A percentile compares a stretch with the other conserved stretches of the same genome.
These are phyloP conservation scores for Penicillium sp. DNA, from an alignment of 2,329 filamentous ascomycete genomes.

Conservation along the genomic window DNA sequence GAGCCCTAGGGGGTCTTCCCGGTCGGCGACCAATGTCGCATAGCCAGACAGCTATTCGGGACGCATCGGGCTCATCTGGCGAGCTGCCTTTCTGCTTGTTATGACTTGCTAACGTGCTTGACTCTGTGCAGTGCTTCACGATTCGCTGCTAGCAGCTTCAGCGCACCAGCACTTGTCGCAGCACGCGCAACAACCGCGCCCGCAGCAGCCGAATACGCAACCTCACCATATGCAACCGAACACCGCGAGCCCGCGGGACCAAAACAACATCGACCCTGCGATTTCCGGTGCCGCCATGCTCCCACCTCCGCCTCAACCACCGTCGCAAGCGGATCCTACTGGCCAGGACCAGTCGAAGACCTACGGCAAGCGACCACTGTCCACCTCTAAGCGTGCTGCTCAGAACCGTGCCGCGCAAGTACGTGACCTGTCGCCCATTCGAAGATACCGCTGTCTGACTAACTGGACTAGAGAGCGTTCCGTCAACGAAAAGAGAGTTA, in stretches of 20 bases:
- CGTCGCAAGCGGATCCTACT: constrained; percentile 33
- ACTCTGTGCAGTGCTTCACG: constrained; percentile 59
- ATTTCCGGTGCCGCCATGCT: constrained; percentile 60
- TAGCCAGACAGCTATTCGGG: neutral
- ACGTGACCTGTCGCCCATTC: constrained; percentile 40
- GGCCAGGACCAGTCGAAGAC: constrained; percentile 69
- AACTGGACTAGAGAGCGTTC: constrained; percentile 76
- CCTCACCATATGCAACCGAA: constrained; percentile 46
- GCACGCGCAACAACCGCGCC: constrained; percentile 47
- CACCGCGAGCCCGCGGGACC: constrained; percentile 50
- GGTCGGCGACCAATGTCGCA: constrained; percentile 39
- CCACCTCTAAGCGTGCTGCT: constrained; percentile 92
- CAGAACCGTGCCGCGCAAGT: constrained; percentile 98
- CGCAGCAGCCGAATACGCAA: constrained; percentile 49
- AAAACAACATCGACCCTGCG: constrained; percentile 63
- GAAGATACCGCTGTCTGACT: constrained; percentile 13
- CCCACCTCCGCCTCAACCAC: constrained; percentile 42
- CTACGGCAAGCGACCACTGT: constrained; percentile 80
- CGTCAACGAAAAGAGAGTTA: constrained; percentile 97
- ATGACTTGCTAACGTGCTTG: constrained; percentile 19
- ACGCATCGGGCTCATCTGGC: neutral
- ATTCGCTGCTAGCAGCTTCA: constrained; percentile 62
- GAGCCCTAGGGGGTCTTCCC: neutral
- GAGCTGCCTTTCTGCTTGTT: neutral
- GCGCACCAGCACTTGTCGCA: constrained; percentile 52